Base-by-base conservation (phyloP, 495 filamentous ascomycete species). In the Trichoderma asperelloides region DNA sequence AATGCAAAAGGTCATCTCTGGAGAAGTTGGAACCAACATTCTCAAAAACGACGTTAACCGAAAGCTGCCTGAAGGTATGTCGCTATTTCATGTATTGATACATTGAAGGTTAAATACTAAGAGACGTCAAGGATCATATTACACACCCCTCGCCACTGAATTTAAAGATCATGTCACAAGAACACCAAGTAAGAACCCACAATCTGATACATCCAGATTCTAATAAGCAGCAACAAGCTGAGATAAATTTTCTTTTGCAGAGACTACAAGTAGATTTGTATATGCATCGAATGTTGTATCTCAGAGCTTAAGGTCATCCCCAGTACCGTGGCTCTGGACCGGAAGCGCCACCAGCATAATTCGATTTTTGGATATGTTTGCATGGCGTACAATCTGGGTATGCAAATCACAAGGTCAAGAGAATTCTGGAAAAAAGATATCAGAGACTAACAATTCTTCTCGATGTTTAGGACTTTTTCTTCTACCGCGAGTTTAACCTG, bases 11-110 rank as follows among this genome's bases (percentile, higher is more conserved):
- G 68, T 77, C 7, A 77, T 77, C 21, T 75, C 73, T 9, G 75
- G 75, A 2, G 75, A 77, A 63, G 68, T 77, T 4, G 67, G 69
- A 2, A 77, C 75, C n/a, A 77, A 77, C 66, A 77, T 76, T 51
- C 70, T 76, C 1, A 73, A 72, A 37, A 69, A 64, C 18, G 75
- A 77, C 41, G 13, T 45, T 0, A 16, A 64, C 0, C 45, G 74
- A 62, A 33, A 47, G 4, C 51, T 77, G 1, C 75, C 75, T n/a
- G 68, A 69, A 64, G 71, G 68, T 71, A 49, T 23, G 55, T 13
- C 41, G n/a, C 43, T 37, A 21, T 21, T 7, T 3, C 21, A 57
- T 7, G 21, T 13, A 7, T 49, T 57, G n/a, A 12, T 1, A 16
- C 8, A 60, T 33, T 16, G 8, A n/a, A n/a, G 5, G 28, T 7